Base-by-base conservation (phyloP, 768 basidiomycete species). In the Boletellus emodensis region DNA sequence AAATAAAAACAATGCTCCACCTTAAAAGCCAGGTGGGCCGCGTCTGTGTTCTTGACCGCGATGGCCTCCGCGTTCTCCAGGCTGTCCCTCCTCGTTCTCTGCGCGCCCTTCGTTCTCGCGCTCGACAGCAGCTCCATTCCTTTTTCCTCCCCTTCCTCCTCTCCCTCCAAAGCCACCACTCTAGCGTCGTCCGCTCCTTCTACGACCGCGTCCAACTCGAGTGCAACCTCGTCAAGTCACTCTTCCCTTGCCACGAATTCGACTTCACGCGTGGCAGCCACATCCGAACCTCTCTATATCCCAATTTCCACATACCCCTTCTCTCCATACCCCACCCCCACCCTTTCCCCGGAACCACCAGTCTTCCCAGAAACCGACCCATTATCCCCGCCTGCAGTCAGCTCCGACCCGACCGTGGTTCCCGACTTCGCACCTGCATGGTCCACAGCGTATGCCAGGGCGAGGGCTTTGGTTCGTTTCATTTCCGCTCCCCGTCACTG, bases 261-360 rank as follows among this genome's bases (percentile, higher is more conserved):
- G 15, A 36, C 51, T 7, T 52, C 55, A 24, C 26, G 15, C 6
- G 20, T 48, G 13, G 35, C 59, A 0, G 59, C 63, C 9, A 56
- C 59, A 33, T 54, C 55, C 3, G 62, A 53, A 12, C 66, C 60
- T 40, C 47, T 64, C 13, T 70, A 66, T 22, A 43, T 75, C 30
- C 75, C 77, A 13, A 71, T 76, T 42, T 65, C 72, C 17, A 56
- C 64, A 0, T 72, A 73, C 46, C 55, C 75, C 1, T 85, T 87
- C 72, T 67, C 75, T 12, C 76, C 83, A 4, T 85, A 78, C 72
- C 83, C 85, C 1, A 72, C 78, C 13, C 83, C 86, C 14, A 76
- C 80, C 1, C 75, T 81, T 47, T 57, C 69, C 0, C 75, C 86
- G 7, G 66, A 80, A 44, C 72, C 79, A 0, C 76, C 76, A 8